A percentile compares a stretch with the other conserved stretches of the same genome.
phyloP scores from a whole-genome alignment of 1,284 basidiomycete genomes.

The Ceratobasidium sp. region DNA sequence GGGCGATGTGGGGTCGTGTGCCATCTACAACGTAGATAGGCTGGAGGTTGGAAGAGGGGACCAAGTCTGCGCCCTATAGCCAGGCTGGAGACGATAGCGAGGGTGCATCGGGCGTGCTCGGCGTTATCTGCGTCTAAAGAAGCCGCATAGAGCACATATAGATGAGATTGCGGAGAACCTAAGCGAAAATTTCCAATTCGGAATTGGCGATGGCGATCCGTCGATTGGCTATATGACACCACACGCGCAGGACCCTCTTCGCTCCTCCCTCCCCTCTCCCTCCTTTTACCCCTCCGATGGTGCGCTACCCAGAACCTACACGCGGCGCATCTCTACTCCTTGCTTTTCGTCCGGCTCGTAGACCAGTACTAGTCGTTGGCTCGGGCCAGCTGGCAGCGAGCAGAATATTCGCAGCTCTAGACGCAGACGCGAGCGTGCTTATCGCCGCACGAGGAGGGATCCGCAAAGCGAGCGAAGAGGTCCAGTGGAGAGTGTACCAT shows the following conservation, averaged over 20 bases:
- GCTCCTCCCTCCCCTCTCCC: background rate
- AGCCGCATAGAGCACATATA: no score
- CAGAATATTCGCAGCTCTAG: conserved; percentile 83
- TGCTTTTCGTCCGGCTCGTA: conserved; percentile 74
- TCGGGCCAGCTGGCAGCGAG: conserved; percentile 81
- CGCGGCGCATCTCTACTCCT: conserved; percentile 82
- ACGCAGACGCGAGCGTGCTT: conserved; percentile 82
- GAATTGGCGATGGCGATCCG: conserved; percentile 28
- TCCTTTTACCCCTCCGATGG: conserved; percentile 12
- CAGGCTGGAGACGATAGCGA: background rate
- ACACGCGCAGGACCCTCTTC: background rate
- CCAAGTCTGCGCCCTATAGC: background rate
- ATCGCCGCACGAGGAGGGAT: conserved; percentile 69
- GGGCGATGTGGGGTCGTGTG: background rate
- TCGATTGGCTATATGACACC: conserved; percentile 16
- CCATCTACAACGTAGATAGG: background rate
- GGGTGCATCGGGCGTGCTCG: background rate
- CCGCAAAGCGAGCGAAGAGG: conserved; percentile 73
- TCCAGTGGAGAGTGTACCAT: conserved; percentile 71
- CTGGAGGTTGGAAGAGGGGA: background rate
- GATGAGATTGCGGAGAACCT: background rate
- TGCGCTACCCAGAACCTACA: conserved; percentile 55
- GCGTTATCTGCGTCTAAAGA: background rate
- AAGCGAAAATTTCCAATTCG: conserved; percentile 33
- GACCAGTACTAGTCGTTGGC: conserved; percentile 78